Evolutionary conservation across 176 grass and related monocot species (phyloP), one percentile per base, ranked within the genome.

Genomic region (Zoysia japonica): DNA sequence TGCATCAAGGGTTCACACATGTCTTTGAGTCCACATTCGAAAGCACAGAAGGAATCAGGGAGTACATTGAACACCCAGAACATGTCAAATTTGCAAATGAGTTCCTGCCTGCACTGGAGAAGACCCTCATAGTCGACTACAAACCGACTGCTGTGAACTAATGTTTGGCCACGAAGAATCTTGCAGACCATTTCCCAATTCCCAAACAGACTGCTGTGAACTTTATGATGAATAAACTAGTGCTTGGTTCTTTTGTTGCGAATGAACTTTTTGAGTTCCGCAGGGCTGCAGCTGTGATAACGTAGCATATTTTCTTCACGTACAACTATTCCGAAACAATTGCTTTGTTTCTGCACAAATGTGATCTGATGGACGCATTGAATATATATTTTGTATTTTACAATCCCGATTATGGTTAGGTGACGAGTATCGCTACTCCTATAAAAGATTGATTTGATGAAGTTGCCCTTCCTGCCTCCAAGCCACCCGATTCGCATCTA

Each of bases 11-110:
- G 3, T 97, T 92, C 70, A 97, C 94, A 0, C 94, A 97, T 14
- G 89, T 97, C 41, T 97, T 97, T 7, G 94, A 97, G 80, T 90
- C 91, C 3, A 93, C 91, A 12, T 97, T 97, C 4, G 89, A 93
- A 46, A 88, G 75, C 55, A 88, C 79, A n/a, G 74, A 90, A 81
- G 94, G 86, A 7, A 56, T 97, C 19, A 90, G 81, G 2, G 91
- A 97, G 67, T 97, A 97, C 64, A 54, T 97, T 75, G 75, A 90
- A 2, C 91, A 97, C 77, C 91, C 91, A 16, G 82, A 63, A 45
- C 94, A 97, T 59, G 91, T 92, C 2, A 49, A 92, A 42, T 97
- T 93, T 50, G 89, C 94, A 14, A 67, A 79, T 49, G 51, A 54
- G 35, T 74, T 97, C 74, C 73, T 97, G 82, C 71, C 89, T 55